Evolutionary conservation across 2,329 filamentous ascomycete species (phyloP), one percentile per base, ranked within the genome.

Genomic region (Aspergillus vadensis): DNA sequence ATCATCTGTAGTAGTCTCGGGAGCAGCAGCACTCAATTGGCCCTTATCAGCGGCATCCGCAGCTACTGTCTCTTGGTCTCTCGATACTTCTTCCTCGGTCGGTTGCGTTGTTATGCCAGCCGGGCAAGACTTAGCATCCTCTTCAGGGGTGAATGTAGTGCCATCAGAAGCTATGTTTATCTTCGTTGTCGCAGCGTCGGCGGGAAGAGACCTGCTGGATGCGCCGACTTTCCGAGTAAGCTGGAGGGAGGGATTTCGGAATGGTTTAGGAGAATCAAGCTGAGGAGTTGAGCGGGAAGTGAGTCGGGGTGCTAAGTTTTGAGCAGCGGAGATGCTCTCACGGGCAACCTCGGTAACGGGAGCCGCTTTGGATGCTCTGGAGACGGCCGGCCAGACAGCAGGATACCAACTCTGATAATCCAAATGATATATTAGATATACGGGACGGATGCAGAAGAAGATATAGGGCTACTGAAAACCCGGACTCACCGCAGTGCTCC

Each of bases 331-430:
- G 53, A 81, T 81, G 68, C 78, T 82, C 70, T 82, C 80, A 68
- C 76, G 76, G 63, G 79, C 79, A 70, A 82, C 76, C 72, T 82
- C 77, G 60, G 80, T 81, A 67, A 82, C 72, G 53, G 81, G 77
- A 39, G 77, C 74, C 51, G 80, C 78, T 69, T 82, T 83, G 38
- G 74, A 73, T 49, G 70, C 70, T 66, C 75, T 74, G 39, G 70
- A 70, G 55, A 64, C 60, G 23, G 67, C 64, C 41, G 79, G 78
- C 80, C 80, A 82, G 25, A 77, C 76, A 56, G 74, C 77, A 27
- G 74, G 76, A 65, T 81, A 80, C 79, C 79, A 81, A 55, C 70
- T 75, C 74, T 78, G 61, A 27, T 53, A 49, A 36, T 38, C 47
- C 30, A 3, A 55, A 41, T 43, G 23, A 58, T 54, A 49, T 21